phyloP scores from a whole-genome alignment of 352 stramenopile genomes.

The Phytophthora sansomeana region DNA sequence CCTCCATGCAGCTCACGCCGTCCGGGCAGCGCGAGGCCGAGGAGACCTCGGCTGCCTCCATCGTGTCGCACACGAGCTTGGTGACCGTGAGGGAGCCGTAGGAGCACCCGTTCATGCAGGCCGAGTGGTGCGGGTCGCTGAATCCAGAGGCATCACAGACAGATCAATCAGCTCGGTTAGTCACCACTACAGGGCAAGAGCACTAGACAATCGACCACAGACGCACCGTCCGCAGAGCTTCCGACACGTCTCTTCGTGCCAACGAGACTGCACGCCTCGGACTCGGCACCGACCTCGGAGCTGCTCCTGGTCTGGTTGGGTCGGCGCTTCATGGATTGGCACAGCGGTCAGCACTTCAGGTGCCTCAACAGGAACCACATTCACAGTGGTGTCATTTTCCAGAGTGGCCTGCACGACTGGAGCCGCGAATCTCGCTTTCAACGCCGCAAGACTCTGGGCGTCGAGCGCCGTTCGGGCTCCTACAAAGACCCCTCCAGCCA shows the following conservation, averaged over 20 bases:
- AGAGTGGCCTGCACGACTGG: background rate
- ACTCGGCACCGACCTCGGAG: constrained; percentile 66
- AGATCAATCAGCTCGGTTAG: constrained; percentile 6
- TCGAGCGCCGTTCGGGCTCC: constrained; percentile 20
- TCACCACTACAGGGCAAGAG: background rate
- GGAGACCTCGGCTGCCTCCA: constrained; percentile 34
- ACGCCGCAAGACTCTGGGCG: constrained; percentile 17
- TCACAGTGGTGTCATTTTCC: constrained; percentile 17
- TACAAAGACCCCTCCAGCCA: constrained; percentile 32
- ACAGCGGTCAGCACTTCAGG: no score
- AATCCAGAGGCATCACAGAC: constrained; percentile 8
- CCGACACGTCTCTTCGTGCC: constrained; percentile 77
- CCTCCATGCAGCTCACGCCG: constrained; percentile 65
- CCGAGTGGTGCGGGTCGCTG: constrained; percentile 66
- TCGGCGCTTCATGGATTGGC: background rate
- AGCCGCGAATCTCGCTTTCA: constrained; percentile 24
- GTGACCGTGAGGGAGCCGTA: constrained; percentile 78
- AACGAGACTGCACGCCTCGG: constrained; percentile 68
- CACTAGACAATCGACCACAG: background rate
- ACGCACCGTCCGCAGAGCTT: constrained; percentile 64
- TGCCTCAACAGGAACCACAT: background rate
- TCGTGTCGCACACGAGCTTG: constrained; percentile 70
- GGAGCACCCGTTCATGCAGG: constrained; percentile 82
- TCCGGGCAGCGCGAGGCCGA: constrained; percentile 53
- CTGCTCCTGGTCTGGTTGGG: constrained; percentile 38